Base-by-base conservation (phyloP, 23 red algal genomes). In the Chondrus crispus region DNA sequence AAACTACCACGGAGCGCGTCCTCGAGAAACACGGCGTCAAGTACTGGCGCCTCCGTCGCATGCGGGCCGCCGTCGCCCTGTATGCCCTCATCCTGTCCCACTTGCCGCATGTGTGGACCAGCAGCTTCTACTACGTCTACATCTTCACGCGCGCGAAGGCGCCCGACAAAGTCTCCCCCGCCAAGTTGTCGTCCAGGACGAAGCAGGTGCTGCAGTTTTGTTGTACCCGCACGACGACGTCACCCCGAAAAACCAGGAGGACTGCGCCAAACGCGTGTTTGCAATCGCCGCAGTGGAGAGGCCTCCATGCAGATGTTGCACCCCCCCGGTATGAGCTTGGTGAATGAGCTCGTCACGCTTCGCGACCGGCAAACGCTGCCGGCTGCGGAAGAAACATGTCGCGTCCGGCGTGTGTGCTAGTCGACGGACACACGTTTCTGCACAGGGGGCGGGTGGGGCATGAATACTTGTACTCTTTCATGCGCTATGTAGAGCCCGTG, bases 401-500 rank as follows among this genome's bases (percentile, higher is more conserved):
- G 43, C 45, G 32, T 6, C 45, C 12, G 29, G 84, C 16, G 29
- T 80, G 87, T 75, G 43, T 90, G 39, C 20, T 76, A 41, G 74
- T 90, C 1, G 87, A 90, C 39, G 87, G 85, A 4, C 73, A 77
- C 47, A 48, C 49, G 5, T 89, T 79, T 46, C 37, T 45, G 14
- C 20, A 30, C 19, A 51, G 48, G n/a, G 73, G 71, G 16, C 6
- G 44, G 12, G 0, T 30, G 16, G 69, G 60, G 12, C 69, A 89
- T 12, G 69, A 89, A 41, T 90, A 69, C 53, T 20, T 81, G 32
- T 75, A 80, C 73, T 75, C 44, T 13, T 69, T 60, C 33, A 37
- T 90, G 49, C 87, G 80, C 46, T 68, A 64, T 51, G 29, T 81
- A 22, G 70, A 90, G 20, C 26, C 60, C 9, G 60, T 22, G 18